phyloP scores from a whole-genome alignment of 2,329 filamentous ascomycete genomes.

The Coniella vitis region DNA sequence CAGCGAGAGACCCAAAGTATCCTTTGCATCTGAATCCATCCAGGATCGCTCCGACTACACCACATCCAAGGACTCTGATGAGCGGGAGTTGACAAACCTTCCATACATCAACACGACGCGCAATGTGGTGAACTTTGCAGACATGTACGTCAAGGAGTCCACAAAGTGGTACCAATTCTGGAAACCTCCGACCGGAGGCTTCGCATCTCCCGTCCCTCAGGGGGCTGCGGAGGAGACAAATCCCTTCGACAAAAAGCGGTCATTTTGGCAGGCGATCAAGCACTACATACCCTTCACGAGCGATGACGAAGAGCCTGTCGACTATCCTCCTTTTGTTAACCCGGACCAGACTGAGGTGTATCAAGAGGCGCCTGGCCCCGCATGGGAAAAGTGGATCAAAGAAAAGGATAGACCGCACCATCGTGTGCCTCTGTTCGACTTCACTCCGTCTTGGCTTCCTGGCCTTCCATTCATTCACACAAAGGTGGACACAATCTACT shows the following conservation, averaged over 20 bases:
- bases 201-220: constrained; percentile 55
- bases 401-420: constrained; percentile 80
- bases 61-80: constrained; percentile 33
- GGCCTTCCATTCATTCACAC: constrained; percentile 72
- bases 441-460: constrained; percentile 61
- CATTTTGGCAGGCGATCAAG: constrained; percentile 45
- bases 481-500: constrained; percentile 93
- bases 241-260: constrained; percentile 31
- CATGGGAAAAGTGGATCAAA: constrained; percentile 79
- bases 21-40: constrained; percentile 26
- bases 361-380: constrained; percentile 47
- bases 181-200: constrained; percentile 55
- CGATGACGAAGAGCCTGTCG: constrained; percentile 33
- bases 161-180: constrained; percentile 57
- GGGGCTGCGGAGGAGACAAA: constrained; percentile 40
- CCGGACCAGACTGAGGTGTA: constrained; percentile 52
- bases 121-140: constrained; percentile 40
- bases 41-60: constrained; percentile 31
- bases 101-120: constrained; percentile 45
- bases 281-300: constrained; percentile 42
- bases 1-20: constrained; percentile 29
- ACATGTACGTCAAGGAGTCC: constrained; percentile 40
- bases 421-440: constrained; percentile 56
- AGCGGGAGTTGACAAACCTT: constrained; percentile 27
- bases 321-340: constrained; percentile 60